Conservation (phyloP, 805 yeast genomes). For the Starmerella geochares region DNA sequence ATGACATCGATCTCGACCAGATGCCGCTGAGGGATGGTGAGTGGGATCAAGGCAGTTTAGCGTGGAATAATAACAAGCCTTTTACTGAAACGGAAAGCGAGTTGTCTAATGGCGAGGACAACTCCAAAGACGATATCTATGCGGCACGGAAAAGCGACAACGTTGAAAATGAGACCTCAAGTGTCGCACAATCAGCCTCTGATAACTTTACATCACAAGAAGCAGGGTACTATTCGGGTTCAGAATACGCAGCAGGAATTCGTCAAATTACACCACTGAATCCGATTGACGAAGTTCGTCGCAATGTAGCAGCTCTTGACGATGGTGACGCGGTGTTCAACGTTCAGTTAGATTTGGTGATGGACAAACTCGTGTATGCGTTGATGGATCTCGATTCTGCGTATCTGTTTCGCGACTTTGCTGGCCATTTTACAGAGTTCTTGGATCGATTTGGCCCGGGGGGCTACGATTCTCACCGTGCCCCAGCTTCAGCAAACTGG, state of each 20-base stretch:
- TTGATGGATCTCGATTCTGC: constrained; percentile 16
- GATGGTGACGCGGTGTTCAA: constrained; percentile 18
- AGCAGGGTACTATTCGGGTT: no score
- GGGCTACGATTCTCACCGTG: constrained; percentile 12
- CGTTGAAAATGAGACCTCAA: no score
- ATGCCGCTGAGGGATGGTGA: no score
- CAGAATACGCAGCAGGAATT: background rate
- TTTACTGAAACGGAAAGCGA: background rate
- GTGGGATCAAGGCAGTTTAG: background rate
- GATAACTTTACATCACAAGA: no score
- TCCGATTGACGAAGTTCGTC: constrained; percentile 4
- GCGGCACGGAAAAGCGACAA: no score
- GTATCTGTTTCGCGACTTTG: constrained; percentile 23
- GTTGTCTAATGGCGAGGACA: no score
- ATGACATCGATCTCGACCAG: background rate
- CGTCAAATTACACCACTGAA: background rate
- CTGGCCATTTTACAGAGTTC: constrained; percentile 19
- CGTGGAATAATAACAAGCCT: background rate
- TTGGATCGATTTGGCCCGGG: constrained; percentile 20
- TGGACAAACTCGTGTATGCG: constrained; percentile 17
- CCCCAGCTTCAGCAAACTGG: constrained; percentile 17
- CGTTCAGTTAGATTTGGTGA: constrained; percentile 7
- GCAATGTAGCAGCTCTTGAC: constrained; percentile 1
- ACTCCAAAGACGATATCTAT: no score
- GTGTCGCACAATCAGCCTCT: no score